Evolutionary conservation across 73 alveolate species (phyloP).

Genomic region (Stentor roeselii): DNA sequence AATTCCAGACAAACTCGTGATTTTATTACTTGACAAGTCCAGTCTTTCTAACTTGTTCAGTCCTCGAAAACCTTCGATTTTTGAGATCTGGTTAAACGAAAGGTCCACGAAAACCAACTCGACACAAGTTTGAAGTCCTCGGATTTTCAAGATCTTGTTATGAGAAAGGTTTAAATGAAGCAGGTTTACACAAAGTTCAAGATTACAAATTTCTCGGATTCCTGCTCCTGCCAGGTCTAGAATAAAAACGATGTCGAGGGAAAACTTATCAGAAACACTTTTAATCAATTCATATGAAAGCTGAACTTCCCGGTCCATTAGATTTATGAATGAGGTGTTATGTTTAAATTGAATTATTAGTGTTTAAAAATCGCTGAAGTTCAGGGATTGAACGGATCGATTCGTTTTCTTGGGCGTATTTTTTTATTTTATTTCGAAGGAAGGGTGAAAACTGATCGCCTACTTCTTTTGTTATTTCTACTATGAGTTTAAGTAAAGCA

Average conservation of each 20-base stretch:
- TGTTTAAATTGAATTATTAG: no score
- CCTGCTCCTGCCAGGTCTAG: constrained; percentile 1
- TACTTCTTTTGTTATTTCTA: no score
- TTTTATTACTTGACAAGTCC: not conserved
- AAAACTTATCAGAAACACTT: not conserved
- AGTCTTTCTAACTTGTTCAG: not conserved
- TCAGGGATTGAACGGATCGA: no score
- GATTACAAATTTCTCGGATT: not conserved
- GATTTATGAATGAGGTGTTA: not conserved
- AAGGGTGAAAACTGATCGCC: no score
- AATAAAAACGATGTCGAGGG: constrained; percentile 16
- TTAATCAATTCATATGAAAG: not conserved
- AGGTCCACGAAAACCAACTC: not conserved
- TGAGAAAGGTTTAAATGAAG: not conserved
- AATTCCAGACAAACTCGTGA: constrained; percentile 1
- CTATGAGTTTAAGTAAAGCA: no score
- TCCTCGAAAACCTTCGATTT: constrained; percentile 9
- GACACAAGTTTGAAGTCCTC: constrained; percentile 17
- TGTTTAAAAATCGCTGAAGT: no score
- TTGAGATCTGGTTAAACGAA: not conserved
- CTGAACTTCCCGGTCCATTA: constrained; percentile 22
- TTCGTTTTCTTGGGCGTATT: no score
- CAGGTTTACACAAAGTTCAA: not conserved
- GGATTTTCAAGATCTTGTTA: constrained; percentile 1
- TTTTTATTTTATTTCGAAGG: no score